Conservation (phyloP, 257 asterid genomes). For the Gardenia jasminoides region DNA sequence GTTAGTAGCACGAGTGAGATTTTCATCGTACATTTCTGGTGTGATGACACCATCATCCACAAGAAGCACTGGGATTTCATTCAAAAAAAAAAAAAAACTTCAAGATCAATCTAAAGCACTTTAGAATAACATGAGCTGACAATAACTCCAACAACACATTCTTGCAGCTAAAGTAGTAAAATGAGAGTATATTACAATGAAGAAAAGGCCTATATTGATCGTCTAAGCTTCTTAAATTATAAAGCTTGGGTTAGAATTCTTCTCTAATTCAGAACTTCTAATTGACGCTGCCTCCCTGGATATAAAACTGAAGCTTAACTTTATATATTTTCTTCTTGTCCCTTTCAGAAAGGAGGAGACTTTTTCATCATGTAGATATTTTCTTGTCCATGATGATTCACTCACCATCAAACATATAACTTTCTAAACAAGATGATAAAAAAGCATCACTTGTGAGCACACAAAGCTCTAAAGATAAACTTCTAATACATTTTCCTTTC, state of each 20-base stretch:
- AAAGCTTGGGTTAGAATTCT: neutral
- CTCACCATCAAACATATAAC: neutral
- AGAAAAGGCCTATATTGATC: neutral
- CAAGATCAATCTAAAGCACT: neutral
- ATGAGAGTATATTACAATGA: neutral
- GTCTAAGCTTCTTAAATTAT: neutral
- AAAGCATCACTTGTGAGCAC: neutral
- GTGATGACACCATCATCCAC: neutral
- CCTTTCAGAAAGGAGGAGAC: neutral
- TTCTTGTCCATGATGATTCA: neutral
- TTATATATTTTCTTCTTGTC: neutral
- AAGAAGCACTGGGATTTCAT: neutral
- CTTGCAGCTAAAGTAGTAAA: neutral
- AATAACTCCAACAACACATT: constrained; percentile 1
- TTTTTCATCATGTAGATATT: neutral
- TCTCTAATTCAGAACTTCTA: neutral
- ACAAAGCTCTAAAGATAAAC: neutral
- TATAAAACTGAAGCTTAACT: neutral
- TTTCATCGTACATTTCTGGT: neutral
- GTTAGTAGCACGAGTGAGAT: neutral
- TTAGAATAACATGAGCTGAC: neutral
- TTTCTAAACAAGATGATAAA: neutral
- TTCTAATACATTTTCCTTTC: neutral
- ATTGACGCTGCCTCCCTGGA: neutral
- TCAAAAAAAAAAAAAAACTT: neutral